phyloP scores from a whole-genome alignment of 352 stramenopile species.

The Pythium pectinolyticum region DNA sequence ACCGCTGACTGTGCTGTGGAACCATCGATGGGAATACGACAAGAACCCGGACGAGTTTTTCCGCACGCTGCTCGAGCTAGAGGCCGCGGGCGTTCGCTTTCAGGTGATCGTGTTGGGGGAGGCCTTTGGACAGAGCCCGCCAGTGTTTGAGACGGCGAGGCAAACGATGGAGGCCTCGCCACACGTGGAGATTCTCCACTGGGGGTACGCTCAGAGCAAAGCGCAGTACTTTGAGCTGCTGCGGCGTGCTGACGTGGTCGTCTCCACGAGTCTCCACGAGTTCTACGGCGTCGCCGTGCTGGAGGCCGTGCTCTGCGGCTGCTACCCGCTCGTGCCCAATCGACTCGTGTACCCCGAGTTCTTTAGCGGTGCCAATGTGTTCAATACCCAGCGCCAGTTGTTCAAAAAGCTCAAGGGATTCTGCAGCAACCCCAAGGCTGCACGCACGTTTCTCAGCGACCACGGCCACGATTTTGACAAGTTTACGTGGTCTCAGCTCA shows the following conservation, averaged over 20 bases:
- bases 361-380: conserved; percentile 34
- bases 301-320: conserved; percentile 47
- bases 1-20: conserved; percentile 49
- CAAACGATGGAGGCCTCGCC: conserved; percentile 25
- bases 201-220: conserved; percentile 35
- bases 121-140: conserved; percentile 30
- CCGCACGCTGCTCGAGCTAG: conserved; percentile 39
- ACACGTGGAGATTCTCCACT: conserved; percentile 37
- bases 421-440: conserved; percentile 28
- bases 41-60: conserved; percentile 61
- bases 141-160: conserved; percentile 32
- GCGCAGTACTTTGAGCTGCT: conserved; percentile 43
- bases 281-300: conserved; percentile 59
- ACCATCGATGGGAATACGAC: conserved; percentile 63
- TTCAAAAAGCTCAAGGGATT: conserved; percentile 49
- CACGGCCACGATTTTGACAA: conserved; percentile 25
- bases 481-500: conserved; percentile 35
- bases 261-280: conserved; percentile 56
- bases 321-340: conserved; percentile 51
- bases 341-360: conserved; percentile 54
- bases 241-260: conserved; percentile 37
- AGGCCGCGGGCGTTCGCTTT: conserved; percentile 23
- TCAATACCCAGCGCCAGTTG: conserved; percentile 47
- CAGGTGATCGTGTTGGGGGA: conserved; percentile 51
- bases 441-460: conserved; percentile 22